These are phyloP conservation scores for Fusarium goolgardi DNA, from an alignment of 2,329 filamentous ascomycete genomes.

Conservation along the genomic window DNA sequence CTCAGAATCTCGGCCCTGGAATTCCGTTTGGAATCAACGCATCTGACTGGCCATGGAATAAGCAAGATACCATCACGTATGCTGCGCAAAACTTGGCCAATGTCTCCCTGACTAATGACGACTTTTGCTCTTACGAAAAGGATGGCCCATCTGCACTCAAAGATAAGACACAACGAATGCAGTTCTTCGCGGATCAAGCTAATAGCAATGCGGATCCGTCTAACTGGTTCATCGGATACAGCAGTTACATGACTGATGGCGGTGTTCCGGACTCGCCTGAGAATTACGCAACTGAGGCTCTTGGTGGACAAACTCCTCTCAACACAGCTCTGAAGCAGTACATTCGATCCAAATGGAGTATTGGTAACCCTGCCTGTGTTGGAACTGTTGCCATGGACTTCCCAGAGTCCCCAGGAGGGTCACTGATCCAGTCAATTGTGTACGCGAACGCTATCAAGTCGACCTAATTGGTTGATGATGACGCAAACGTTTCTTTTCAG, in stretches of 20 bases:
- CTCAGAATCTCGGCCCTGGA: not conserved
- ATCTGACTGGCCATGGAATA: not conserved
- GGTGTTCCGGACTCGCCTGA: not conserved
- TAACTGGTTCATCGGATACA: not conserved
- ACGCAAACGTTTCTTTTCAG: not conserved
- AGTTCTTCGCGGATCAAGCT: not conserved
- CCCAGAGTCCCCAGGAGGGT: not conserved
- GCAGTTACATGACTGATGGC: not conserved
- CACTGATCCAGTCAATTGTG: not conserved
- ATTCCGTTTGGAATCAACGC: not conserved
- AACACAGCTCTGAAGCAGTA: not conserved
- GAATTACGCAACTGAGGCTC: not conserved
- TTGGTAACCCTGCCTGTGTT: not conserved
- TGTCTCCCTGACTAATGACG: not conserved
- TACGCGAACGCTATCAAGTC: not conserved
- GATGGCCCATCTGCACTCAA: no score
- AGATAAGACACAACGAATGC: not conserved
- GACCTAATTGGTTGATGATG: not conserved
- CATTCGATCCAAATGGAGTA: not conserved
- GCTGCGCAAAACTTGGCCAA: not conserved
- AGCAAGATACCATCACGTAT: not conserved
- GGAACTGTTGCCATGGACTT: not conserved
- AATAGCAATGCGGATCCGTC: not conserved
- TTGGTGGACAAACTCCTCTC: not conserved
- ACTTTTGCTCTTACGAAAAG: not conserved